Evolutionary conservation across 2,329 filamentous ascomycete genomes (phyloP).

Genomic region (Apiospora rasikravindrae): DNA sequence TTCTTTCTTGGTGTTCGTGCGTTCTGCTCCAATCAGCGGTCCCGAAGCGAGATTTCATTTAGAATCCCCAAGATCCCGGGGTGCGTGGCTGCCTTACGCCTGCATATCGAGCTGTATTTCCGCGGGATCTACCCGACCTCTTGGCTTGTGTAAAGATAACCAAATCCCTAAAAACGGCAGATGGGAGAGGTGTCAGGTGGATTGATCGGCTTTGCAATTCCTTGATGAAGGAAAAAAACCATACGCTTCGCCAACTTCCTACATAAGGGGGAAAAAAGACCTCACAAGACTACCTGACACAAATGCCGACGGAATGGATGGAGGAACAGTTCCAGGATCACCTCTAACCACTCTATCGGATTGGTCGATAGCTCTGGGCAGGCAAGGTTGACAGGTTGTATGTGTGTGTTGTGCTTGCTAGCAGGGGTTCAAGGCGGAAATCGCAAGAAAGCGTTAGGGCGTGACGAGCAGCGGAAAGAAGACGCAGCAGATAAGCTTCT

Average conservation of each 20-base stretch:
- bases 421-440: not conserved
- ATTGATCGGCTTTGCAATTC: not conserved
- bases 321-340: not conserved
- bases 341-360: not conserved
- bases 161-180: not conserved
- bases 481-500: not conserved
- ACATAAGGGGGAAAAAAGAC: not conserved
- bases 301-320: not conserved
- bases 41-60: not conserved
- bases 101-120: not conserved
- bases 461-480: not conserved
- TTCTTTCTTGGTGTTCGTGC: not conserved
- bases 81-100: not conserved
- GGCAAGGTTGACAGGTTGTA: not conserved
- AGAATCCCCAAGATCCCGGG: not conserved
- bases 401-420: not conserved
- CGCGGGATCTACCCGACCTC: not conserved
- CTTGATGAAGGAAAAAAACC: not conserved
- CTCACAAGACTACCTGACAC: not conserved
- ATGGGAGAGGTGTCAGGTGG: not conserved
- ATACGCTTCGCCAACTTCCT: not conserved
- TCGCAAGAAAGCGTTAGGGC: not conserved
- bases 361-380: not conserved
- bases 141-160: not conserved
- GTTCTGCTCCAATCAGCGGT: not conserved